Evolutionary conservation across 345 rosid genomes (phyloP), one percentile per base, ranked within the genome.

Genomic region (Geranium brycei): DNA sequence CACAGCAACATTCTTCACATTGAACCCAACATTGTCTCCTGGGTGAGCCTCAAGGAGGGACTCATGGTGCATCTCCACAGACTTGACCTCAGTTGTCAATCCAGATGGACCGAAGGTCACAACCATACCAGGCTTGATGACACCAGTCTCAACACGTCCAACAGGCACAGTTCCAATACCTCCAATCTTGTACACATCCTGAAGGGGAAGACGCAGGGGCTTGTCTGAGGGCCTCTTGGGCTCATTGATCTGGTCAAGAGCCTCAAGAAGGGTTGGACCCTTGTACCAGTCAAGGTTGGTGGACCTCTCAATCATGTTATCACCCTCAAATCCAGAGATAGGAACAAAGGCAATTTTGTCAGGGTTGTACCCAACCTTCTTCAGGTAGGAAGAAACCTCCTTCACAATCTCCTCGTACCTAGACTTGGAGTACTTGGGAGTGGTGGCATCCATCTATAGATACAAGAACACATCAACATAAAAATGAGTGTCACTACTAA

Each of bases 151-250:
- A 58, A 87, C 86, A 73, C 89, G 89, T 17, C 89, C 89, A 0
- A 85, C 90, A 1, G 89, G 92, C 4, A 87, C 92, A 75, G 89
- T 84, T 78, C 89, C 90, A 73, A 84, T 87, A 32, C 90, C 93
- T 61, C 93, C 89, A 32, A 87, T 87, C 89, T 87, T 87, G 87
- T 87, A 87, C 7, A 87, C 88, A 67, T 85, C 91, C 81, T 87
- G 91, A 41, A 85, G 91, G 19, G 95, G 91, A 0, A 83, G 93
- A 68, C 89, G 91, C 3, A 88, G 92, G 41, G 96, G 92, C 82
- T 86, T 88, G 86, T 88, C 96, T 58, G 93, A 19, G 7, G 96
- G 93, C 68, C 96, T 84, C 84, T 86, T 89, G 53, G 96, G 87
- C 77, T 85, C 90, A 4, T 19, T 12, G 68, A 82, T 67, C 82